These are phyloP conservation scores for Metarhizium robertsii DNA, from an alignment of 2,329 filamentous ascomycete genomes.

Conservation along the genomic window DNA sequence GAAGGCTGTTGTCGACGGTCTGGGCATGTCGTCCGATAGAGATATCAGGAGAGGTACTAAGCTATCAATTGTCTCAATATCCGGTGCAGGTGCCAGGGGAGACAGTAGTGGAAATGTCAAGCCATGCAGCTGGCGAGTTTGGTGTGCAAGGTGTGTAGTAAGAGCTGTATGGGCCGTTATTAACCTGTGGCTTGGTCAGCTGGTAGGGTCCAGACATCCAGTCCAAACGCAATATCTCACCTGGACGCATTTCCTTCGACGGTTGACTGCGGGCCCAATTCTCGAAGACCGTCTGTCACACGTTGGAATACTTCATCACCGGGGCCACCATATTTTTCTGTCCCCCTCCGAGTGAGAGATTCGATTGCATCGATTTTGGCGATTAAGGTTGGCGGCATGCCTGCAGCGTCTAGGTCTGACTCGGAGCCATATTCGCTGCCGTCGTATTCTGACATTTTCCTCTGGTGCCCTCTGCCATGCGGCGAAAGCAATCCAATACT, in stretches of 20 bases:
- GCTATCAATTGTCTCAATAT: slow-evolving; percentile 56
- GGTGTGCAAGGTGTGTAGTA: slow-evolving; percentile 64
- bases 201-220: not conserved
- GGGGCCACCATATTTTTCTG: slow-evolving; percentile 55
- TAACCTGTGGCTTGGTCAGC: slow-evolving; percentile 37
- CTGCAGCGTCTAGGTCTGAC: slow-evolving; percentile 59
- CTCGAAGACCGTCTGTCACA: slow-evolving; percentile 59
- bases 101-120: slow-evolving; percentile 63
- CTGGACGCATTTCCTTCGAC: slow-evolving; percentile 65
- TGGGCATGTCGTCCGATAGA: slow-evolving; percentile 58
- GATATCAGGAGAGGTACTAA: slow-evolving; percentile 59
- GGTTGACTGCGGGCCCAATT: slow-evolving; percentile 62
- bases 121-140: slow-evolving; percentile 66
- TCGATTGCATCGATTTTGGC: slow-evolving; percentile 65
- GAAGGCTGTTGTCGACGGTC: slow-evolving; percentile 51
- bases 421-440: slow-evolving; percentile 68
- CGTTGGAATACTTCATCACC: slow-evolving; percentile 58
- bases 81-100: slow-evolving; percentile 54
- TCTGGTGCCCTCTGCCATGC: slow-evolving; percentile 33
- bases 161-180: slow-evolving; percentile 68
- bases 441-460: slow-evolving; percentile 54
- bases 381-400: slow-evolving; percentile 57
- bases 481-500: slow-evolving; percentile 37
- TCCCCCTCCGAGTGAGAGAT: slow-evolving; percentile 55
- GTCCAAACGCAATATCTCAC: slow-evolving; percentile 29